Conservation (phyloP, 495 filamentous ascomycete species). For the Aspergillus homomorphus region DNA sequence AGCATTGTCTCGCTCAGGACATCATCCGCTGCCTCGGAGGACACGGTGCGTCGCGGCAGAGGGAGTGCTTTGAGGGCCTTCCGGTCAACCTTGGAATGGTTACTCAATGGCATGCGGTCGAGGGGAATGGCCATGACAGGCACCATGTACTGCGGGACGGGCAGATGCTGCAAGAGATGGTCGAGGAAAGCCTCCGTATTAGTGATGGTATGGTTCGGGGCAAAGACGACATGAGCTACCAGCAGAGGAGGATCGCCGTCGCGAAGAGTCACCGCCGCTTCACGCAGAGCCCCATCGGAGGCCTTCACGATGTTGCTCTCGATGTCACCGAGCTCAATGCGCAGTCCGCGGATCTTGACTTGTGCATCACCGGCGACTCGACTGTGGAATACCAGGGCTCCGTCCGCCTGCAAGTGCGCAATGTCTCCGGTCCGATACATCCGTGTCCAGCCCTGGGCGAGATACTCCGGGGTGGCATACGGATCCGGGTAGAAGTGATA, state of each 20-base stretch:
- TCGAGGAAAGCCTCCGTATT: not conserved
- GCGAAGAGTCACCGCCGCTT: constrained; percentile 30
- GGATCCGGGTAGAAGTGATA: too few species aligned
- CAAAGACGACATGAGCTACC: constrained; percentile 29
- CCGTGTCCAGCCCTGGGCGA: too few species aligned
- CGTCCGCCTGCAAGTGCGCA: constrained; percentile 23
- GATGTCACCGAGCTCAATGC: constrained; percentile 46
- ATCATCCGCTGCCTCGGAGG: not conserved
- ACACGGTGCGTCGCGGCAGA: not conserved
- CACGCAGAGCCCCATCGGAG: constrained; percentile 16
- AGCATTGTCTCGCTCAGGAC: not conserved
- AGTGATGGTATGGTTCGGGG: not conserved
- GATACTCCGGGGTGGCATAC: too few species aligned
- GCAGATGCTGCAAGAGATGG: constrained; percentile 10
- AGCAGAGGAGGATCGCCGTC: constrained; percentile 16
- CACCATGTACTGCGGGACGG: constrained; percentile 31
- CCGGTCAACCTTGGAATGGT: constrained; percentile 29
- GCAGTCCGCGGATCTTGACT: constrained; percentile 46
- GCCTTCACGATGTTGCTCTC: constrained; percentile 29
- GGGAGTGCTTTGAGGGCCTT: not conserved
- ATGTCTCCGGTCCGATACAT: constrained; percentile 19
- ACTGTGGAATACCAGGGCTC: constrained; percentile 25
- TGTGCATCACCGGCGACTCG: constrained; percentile 36
- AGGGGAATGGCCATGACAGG: constrained; percentile 25
- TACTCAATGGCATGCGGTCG: constrained; percentile 26